Percentiles rank a stretch among this genome's conserved stretches.
Conservation (phyloP, 2,329 filamentous ascomycete species). For the Cercospora zeae-maydis region DNA sequence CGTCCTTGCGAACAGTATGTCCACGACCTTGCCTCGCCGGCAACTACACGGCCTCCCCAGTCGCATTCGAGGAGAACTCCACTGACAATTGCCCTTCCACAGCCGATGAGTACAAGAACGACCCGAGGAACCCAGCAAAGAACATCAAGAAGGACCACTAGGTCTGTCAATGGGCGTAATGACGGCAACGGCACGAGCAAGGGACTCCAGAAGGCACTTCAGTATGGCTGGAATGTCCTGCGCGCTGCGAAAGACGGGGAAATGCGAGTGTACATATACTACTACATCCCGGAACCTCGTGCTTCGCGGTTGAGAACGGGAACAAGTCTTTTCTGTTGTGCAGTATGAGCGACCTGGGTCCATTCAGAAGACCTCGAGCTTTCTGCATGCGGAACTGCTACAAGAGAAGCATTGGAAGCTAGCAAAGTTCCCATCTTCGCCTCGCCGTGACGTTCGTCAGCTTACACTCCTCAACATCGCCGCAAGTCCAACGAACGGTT, state of each 20-base stretch:
- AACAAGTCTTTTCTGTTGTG: neutral
- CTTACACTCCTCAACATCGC: too few relatives aligned
- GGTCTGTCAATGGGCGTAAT: neutral
- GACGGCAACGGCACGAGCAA: neutral
- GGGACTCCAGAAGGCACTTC: neutral
- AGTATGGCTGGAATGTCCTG: neutral
- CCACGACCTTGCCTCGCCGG: neutral
- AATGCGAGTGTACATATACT: neutral
- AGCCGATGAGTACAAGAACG: slow-evolving; percentile 97
- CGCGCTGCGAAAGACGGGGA: neutral
- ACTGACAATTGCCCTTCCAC: slow-evolving; percentile 18
- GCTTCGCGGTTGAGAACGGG: neutral
- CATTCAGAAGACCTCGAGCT: too few relatives aligned
- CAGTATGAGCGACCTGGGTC: neutral
- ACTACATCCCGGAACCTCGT: slow-evolving; percentile 6
- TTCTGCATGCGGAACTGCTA: too few relatives aligned
- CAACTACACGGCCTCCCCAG: neutral
- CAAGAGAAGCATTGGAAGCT: too few relatives aligned
- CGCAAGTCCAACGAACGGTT: too few relatives aligned
- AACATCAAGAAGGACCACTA: slow-evolving; percentile 40
- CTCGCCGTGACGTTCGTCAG: too few relatives aligned
- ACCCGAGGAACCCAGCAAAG: slow-evolving; percentile 72
- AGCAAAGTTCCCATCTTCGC: too few relatives aligned
- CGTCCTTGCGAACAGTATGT: slow-evolving; percentile 74
- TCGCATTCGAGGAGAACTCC: neutral